Base-by-base conservation (phyloP, 352 stramenopile genomes). In the Pythium myriotylum region DNA sequence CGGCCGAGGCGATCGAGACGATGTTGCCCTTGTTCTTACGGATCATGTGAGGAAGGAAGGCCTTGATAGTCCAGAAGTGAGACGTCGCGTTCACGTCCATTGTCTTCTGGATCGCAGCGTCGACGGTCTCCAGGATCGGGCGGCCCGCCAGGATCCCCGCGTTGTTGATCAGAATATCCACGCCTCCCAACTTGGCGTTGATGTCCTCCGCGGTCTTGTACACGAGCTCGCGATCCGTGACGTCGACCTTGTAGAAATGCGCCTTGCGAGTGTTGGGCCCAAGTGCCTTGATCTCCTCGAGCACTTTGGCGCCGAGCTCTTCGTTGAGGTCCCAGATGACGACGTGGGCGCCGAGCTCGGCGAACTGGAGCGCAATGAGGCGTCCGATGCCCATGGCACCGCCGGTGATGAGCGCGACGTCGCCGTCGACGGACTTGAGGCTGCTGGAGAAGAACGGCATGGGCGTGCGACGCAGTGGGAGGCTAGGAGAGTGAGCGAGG, bases 91-190 rank as follows among this genome's bases (percentile, higher is more conserved):
- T 84, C 59, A 84, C 72, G 24, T 67, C 42, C 51, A 82, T 72
- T n/a, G 68, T 84, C 37, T 65, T 66, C 42, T 61, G 35, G 19
- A 80, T 66, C 48, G 78, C 73, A 14, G 45, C n/a, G n/a, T n/a
- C n/a, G n/a, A n/a, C n/a, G n/a, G n/a, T 58, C 42, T 79, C 71
- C 23, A 84, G 58, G 17, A 84, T 56, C n/a, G 67, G 62, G 14
- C 66, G 74, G 43, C 73, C 76, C 19, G 56, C 45, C 12, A 84
- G 73, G 48, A 84, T 84, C 24, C 76, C 76, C 16, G 74, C 74
- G 48, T 83, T 83, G 61, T 83, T 83, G 43, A 83, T 62, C 0
- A 83, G 59, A 22, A 83, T 76, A 23, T 84, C 74, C 10, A 84
- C 74, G 1, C 55, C 62, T 1, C 69, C 62, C 19, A 76, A 54